These are phyloP conservation scores for Fusarium sp. DNA, from an alignment of 2,329 filamentous ascomycete species.

Conservation along the genomic window DNA sequence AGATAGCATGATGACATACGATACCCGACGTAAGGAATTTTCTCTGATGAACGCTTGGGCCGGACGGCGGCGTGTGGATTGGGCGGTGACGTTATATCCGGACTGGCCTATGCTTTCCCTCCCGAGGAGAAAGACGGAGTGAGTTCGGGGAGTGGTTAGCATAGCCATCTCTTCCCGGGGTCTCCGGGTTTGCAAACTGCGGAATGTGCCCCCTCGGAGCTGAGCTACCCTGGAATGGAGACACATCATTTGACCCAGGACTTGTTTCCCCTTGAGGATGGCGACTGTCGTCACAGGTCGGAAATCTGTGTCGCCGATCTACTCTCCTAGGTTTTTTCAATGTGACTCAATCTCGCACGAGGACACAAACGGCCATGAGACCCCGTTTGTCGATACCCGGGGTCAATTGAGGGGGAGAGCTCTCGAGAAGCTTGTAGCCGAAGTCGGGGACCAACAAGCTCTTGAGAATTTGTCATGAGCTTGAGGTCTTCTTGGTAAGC, in stretches of 20 bases:
- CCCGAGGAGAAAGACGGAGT: neutral
- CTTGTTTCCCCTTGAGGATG: neutral
- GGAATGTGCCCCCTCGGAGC: neutral
- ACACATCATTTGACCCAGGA: constrained; percentile 26
- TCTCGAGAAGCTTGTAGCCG: neutral
- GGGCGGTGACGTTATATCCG: constrained; percentile 6
- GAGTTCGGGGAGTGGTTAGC: neutral
- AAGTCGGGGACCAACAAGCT: neutral
- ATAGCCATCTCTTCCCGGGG: neutral
- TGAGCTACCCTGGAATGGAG: constrained; percentile 17
- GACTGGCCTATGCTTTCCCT: neutral
- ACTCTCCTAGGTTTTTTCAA: neutral
- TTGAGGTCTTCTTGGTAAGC: neutral
- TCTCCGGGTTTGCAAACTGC: constrained; percentile 4
- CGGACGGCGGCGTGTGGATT: neutral
- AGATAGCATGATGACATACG: constrained; percentile 30
- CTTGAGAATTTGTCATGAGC: neutral
- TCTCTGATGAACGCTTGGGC: neutral
- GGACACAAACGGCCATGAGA: neutral
- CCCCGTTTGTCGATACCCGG: neutral
- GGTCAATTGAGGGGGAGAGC: neutral
- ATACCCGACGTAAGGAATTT: neutral
- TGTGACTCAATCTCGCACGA: constrained; percentile 23
- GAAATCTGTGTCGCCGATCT: neutral
- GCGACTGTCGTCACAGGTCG: neutral